Evolutionary conservation across 768 basidiomycete genomes (phyloP), one percentile per base, ranked within the genome.

Genomic region (Cyclocybe aegerita): DNA sequence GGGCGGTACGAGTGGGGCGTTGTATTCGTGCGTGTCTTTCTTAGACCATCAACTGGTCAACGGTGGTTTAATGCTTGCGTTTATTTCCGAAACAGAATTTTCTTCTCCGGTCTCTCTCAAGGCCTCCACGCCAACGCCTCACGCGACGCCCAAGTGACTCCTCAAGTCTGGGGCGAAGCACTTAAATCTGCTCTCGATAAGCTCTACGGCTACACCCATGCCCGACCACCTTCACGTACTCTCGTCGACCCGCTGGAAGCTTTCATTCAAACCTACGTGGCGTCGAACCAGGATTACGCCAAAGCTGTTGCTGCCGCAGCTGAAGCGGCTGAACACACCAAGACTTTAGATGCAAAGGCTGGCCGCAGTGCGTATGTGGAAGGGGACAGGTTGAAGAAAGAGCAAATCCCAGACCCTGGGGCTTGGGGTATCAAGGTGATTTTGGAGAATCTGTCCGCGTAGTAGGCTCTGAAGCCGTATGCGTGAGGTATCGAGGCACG

Each of bases 341-440:
- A 74, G 58, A 72, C 89, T 48, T 66, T 93, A 0, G 82, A 85
- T 36, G 93, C 94, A 1, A 93, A 87, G 70, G 93, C 88, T 2
- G 94, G 94, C 4, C 72, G 94, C 57, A 93, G 90, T 58, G 89
- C 90, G 2, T 98, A 98, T 69, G 81, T 96, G 35, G 88, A 86
- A 54, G 78, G 82, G 11, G 77, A 80, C 37, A 71, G 81, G 56
- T 71, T 95, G 48, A 81, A 71, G 63, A 69, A 76, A 48, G 75
- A 86, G 65, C 75, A 70, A 35, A 76, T 90, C 15, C 70, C 92
- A 2, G 93, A 98, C 70, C 93, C 93, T 0, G 94, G 94, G 34
- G 94, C 94, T 30, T 93, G 92, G 90, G 93, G 92, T 39, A 82
- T 96, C 48, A 88, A 86, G 61, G 76, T 78, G 7, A 80, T 92